A percentile compares a stretch with the other conserved stretches of the same genome.
These are phyloP conservation scores for Hemileccinum impolitum DNA, from an alignment of 768 basidiomycete genomes.

Conservation along the genomic window DNA sequence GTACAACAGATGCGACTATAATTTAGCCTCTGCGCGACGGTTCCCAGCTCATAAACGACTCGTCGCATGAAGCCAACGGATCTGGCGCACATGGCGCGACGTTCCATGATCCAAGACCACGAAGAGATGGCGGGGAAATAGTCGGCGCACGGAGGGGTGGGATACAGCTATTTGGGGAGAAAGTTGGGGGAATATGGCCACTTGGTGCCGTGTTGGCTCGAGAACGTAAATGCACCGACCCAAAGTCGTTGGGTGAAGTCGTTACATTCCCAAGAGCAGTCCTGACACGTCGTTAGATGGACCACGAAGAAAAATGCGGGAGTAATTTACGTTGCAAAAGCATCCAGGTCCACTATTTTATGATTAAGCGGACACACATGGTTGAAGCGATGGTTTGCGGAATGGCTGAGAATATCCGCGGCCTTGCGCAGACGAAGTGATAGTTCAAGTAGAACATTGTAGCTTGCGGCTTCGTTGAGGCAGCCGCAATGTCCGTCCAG, in stretches of 20 bases:
- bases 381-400: conserved; percentile 36
- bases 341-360: conserved; percentile 48
- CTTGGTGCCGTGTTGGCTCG: conserved; percentile 12
- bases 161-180: conserved; percentile 13
- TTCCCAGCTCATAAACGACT: conserved; percentile 64
- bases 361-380: conserved; percentile 38
- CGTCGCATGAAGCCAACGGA: conserved; percentile 42
- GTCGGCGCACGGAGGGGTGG: conserved; percentile 20
- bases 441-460: conserved; percentile 61
- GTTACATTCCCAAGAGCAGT: conserved; percentile 39
- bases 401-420: conserved; percentile 51
- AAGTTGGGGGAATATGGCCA: conserved; percentile 1
- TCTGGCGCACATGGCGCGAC: conserved; percentile 18
- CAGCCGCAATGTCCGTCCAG: conserved; percentile 52
- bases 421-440: conserved; percentile 61
- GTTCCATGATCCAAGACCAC: conserved; percentile 18
- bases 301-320: neutral
- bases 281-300: conserved; percentile 27
- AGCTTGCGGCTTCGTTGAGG: conserved; percentile 49
- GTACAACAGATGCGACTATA: neutral
- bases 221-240: conserved; percentile 7
- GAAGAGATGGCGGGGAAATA: conserved; percentile 15
- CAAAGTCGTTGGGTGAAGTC: conserved; percentile 26
- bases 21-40: conserved; percentile 37
- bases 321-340: conserved; percentile 47